phyloP scores from a whole-genome alignment of 2,329 filamentous ascomycete genomes.

The Apiospora arundinis region DNA sequence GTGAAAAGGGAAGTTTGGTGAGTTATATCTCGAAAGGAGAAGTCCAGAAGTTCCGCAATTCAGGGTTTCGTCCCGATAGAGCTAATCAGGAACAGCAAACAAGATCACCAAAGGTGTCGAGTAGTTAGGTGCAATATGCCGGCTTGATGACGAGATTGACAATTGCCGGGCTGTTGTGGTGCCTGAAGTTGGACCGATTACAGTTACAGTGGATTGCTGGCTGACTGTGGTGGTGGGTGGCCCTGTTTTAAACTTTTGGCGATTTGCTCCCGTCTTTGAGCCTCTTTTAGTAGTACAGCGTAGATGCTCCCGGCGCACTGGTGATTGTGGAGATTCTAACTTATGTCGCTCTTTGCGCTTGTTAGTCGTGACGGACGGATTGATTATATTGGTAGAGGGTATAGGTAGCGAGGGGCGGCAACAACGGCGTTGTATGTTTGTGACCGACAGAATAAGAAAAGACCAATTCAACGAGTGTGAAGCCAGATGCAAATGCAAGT shows the following conservation, averaged over 20 bases:
- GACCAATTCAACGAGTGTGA: constrained; percentile 13
- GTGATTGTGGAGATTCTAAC: constrained; percentile 12
- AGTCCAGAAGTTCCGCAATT: background rate
- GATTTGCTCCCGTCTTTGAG: constrained; percentile 16
- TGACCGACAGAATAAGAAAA: constrained; percentile 1
- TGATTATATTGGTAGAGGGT: background rate
- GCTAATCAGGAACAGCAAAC: constrained; percentile 18
- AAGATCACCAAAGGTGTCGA: background rate
- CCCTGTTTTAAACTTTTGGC: constrained; percentile 13
- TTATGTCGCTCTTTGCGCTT: background rate
- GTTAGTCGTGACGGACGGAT: background rate
- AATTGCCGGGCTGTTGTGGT: constrained; percentile 13
- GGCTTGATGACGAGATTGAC: constrained; percentile 17
- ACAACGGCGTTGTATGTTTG: background rate
- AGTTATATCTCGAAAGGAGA: constrained; percentile 8
- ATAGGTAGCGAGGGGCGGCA: constrained; percentile 1
- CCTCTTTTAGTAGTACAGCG: constrained; percentile 3
- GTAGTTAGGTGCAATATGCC: constrained; percentile 6
- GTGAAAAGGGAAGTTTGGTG: background rate
- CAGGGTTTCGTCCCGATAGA: background rate
- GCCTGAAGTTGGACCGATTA: constrained; percentile 11
- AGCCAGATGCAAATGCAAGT: too few relatives aligned
- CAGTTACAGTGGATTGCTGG: constrained; percentile 12
- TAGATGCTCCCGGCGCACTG: constrained; percentile 11
- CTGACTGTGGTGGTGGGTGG: constrained; percentile 13